These are phyloP conservation scores for Paecilomyces sp. DNA, from an alignment of 2,329 filamentous ascomycete species.

Conservation along the genomic window DNA sequence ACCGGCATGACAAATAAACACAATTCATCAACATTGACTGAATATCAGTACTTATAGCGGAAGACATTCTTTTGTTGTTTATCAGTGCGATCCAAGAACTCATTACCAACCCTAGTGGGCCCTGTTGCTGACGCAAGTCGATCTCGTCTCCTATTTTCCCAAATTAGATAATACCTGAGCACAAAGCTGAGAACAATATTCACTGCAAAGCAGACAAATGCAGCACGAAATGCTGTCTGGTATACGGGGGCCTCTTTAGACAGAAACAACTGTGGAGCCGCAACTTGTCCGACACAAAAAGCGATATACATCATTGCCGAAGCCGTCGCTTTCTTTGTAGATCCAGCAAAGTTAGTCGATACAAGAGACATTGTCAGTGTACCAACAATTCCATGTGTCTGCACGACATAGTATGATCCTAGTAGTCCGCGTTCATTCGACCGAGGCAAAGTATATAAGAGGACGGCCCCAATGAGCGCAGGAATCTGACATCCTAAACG, in stretches of 20 bases:
- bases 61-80: background rate
- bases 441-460: background rate
- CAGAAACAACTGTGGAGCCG: constrained; percentile 46
- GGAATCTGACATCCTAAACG: background rate
- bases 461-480: background rate
- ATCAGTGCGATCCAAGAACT: background rate
- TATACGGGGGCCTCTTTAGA: constrained; percentile 41
- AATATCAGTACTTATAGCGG: background rate
- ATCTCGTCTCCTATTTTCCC: constrained; percentile 30
- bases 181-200: constrained; percentile 36
- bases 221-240: constrained; percentile 44
- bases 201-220: constrained; percentile 47
- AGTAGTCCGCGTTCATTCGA: background rate
- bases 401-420: background rate
- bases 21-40: background rate
- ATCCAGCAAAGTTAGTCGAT: constrained; percentile 46
- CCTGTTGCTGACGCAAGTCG: constrained; percentile 4
- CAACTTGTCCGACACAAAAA: constrained; percentile 48
- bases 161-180: constrained; percentile 29
- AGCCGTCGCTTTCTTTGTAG: constrained; percentile 51
- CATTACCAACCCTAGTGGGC: background rate
- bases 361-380: constrained; percentile 37
- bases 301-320: constrained; percentile 46
- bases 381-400: background rate
- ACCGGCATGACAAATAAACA: background rate